Evolutionary conservation across 1,284 basidiomycete genomes (phyloP).

Genomic region (Jaminaea rosea): DNA sequence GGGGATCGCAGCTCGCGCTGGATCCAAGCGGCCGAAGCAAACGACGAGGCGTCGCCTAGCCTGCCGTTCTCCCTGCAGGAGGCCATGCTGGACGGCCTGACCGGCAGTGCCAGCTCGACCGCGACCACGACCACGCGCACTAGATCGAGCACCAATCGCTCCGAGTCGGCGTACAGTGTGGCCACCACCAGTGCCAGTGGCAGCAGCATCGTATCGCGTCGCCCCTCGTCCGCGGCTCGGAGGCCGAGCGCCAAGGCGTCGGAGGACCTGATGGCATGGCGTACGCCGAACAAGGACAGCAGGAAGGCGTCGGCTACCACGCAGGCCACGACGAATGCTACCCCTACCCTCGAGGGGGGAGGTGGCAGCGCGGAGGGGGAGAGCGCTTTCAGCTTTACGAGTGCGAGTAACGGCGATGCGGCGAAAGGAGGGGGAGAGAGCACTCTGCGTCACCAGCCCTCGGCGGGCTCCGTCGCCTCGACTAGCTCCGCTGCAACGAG

Average conservation of each 20-base stretch:
- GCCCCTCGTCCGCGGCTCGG: not conserved
- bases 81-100: conserved; percentile 38
- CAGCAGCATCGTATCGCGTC: not conserved
- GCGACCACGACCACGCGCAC: conserved; percentile 9
- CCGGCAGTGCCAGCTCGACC: conserved; percentile 12
- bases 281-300: no score
- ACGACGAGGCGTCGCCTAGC: conserved; percentile 5
- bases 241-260: conserved; percentile 2
- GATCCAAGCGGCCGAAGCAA: not conserved
- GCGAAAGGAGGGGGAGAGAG: not conserved
- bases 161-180: conserved; percentile 12
- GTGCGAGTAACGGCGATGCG: not conserved
- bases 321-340: no score
- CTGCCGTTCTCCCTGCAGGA: conserved; percentile 34
- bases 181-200: not conserved
- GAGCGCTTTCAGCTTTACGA: conserved; percentile 3
- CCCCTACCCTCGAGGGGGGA: not conserved
- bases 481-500: no score
- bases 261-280: conserved; percentile 6
- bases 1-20: not conserved
- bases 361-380: not conserved
- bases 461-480: not conserved
- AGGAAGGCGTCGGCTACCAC: no score
- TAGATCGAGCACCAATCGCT: conserved; percentile 5
- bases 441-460: not conserved